Evolutionary conservation across 345 rosid genomes (phyloP).

Genomic region (Murraya koenigii): DNA sequence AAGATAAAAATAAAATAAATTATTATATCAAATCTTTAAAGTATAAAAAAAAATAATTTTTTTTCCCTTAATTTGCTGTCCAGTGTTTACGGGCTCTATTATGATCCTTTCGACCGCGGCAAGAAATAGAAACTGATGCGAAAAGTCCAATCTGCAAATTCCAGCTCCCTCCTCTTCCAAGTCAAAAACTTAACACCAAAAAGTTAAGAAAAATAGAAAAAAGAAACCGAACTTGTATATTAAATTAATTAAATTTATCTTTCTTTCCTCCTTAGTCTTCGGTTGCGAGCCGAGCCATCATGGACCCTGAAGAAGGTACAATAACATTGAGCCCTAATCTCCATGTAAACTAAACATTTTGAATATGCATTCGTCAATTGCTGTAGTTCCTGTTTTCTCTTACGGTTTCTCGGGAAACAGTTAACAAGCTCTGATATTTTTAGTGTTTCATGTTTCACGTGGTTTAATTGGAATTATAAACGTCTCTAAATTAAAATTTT

Average conservation of each 20-base stretch:
- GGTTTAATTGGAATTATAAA: not conserved
- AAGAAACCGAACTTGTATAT: not conserved
- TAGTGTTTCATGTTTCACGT: not conserved
- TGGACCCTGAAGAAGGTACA: slow-evolving; percentile 49
- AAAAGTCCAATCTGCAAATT: too few species aligned
- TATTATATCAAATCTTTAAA: too few species aligned
- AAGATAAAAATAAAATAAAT: too few species aligned
- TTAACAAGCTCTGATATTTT: not conserved
- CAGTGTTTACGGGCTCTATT: too few species aligned
- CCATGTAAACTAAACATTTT: not conserved
- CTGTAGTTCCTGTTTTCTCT: not conserved
- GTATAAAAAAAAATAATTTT: too few species aligned
- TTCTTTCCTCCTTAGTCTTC: not conserved
- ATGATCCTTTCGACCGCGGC: too few species aligned
- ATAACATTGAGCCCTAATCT: not conserved
- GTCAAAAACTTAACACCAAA: too few species aligned
- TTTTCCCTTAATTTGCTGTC: too few species aligned
- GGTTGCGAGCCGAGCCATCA: not conserved
- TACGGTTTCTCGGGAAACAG: not conserved
- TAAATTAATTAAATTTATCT: not conserved
- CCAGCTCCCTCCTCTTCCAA: too few species aligned
- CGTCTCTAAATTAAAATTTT: not conserved
- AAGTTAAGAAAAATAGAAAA: not conserved
- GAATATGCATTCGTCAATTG: not conserved
- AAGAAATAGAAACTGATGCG: too few species aligned